These are phyloP conservation scores for Barnettozyma californica DNA, from an alignment of 805 yeast genomes.

Conservation along the genomic window DNA sequence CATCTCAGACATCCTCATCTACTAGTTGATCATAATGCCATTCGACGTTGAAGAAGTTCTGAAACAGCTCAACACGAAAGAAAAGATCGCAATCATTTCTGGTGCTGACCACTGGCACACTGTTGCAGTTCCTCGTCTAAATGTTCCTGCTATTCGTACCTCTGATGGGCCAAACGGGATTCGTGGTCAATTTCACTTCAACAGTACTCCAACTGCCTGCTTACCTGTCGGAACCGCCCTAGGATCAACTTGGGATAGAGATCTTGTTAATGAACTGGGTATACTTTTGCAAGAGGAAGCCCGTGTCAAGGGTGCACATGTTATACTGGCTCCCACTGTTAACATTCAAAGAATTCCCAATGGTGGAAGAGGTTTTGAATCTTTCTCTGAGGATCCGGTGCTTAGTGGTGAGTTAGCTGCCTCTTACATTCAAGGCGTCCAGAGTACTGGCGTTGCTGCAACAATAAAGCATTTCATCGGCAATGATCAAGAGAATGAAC, in stretches of 20 bases:
- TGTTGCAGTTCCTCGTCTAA: slow-evolving; percentile 25
- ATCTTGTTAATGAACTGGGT: slow-evolving; percentile 42
- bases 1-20: not conserved
- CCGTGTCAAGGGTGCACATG: slow-evolving; percentile 45
- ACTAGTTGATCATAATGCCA: not conserved
- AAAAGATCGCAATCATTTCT: slow-evolving; percentile 16
- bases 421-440: slow-evolving; percentile 46
- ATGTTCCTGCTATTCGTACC: slow-evolving; percentile 40
- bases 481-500: slow-evolving; percentile 54
- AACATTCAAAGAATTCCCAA: slow-evolving; percentile 51
- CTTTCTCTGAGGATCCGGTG: slow-evolving; percentile 55
- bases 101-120: slow-evolving; percentile 49
- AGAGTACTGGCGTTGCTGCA: slow-evolving; percentile 43
- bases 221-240: slow-evolving; percentile 56
- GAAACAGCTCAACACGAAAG: slow-evolving; percentile 8
- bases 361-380: slow-evolving; percentile 61
- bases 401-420: slow-evolving; percentile 41
- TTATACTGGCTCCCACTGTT: slow-evolving; percentile 41
- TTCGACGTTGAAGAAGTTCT: slow-evolving; percentile 18
- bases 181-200: slow-evolving; percentile 46
- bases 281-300: slow-evolving; percentile 47
- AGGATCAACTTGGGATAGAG: slow-evolving; percentile 49
- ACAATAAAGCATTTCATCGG: slow-evolving; percentile 29
- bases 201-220: slow-evolving; percentile 47
- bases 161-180: slow-evolving; percentile 58